Base-by-base conservation (phyloP, 2,329 filamentous ascomycete genomes). In the Ascocoryne sarcoides region DNA sequence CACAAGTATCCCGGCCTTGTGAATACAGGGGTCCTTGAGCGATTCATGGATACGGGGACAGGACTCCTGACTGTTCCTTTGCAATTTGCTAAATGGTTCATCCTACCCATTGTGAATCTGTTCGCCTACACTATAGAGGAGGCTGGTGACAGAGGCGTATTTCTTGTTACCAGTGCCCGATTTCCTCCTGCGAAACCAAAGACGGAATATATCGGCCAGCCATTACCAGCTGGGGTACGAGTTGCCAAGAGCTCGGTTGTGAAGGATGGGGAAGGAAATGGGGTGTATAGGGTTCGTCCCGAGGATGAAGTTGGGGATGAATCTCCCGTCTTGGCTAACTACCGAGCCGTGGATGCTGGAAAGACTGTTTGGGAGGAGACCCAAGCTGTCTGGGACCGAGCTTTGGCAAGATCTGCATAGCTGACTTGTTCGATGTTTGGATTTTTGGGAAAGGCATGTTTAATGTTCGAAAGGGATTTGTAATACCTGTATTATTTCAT, bases 101-200 rank as follows among this genome's bases (percentile, higher is more conserved):
- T 57, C 2, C 21, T 57, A 7, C 52, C 56, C 5, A 34, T 65
- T 26, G 37, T 55, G 12, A 60, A 60, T 42, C 23, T 57, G 2
- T 44, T 63, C 8, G 34, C 54, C 0, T 45, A 40, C 5, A 52
- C 55, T 10, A 43, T 58, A 0, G 49, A 60, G 14, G 57, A 58
- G 5, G 62, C 59, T 4, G 65, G 64, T 0, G 65, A 67, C 48
- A 56, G 64, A 36, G 62, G 65, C 10, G 21, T 60, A 5, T 67
- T 61, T 28, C 38, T 64, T 5, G 53, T 54, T 12, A 68, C 65
- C 0, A 65, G 39, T 46, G 56, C 29, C 57, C 61, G 40, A 50
- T 65, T 20, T 51, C 48, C 59, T 3, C 44, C 50, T 28, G 38
- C 40, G 5, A 40, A 50, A 14, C 45, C 46, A 0, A 47, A 39